Conservation (phyloP, 2,329 filamentous ascomycete species). For the Alternaria panax region DNA sequence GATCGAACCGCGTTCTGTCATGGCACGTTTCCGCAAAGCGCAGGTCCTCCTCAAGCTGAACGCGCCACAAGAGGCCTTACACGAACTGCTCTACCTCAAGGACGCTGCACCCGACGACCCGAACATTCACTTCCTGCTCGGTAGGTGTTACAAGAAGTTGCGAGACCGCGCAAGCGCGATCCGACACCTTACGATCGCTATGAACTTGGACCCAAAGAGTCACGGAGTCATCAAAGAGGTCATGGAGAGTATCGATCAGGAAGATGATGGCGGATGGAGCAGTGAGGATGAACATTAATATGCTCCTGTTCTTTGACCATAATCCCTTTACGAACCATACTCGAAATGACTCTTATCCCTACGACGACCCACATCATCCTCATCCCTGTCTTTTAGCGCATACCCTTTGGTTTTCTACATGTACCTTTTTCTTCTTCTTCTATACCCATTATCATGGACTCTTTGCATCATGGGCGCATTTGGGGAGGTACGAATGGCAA, state of each 20-base stretch:
- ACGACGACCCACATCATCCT: neutral
- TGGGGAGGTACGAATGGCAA: neutral
- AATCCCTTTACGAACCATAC: neutral
- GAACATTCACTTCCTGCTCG: conserved; percentile 93
- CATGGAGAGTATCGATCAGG: conserved; percentile 88
- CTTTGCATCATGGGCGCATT: conserved; percentile 5
- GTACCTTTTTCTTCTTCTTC: neutral
- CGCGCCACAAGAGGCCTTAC: conserved; percentile 73
- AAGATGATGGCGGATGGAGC: conserved; percentile 58
- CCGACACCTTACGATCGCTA: conserved; percentile 89
- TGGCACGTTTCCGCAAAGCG: conserved; percentile 93
- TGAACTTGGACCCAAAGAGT: conserved; percentile 97
- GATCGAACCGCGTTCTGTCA: conserved; percentile 78
- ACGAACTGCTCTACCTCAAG: conserved; percentile 86
- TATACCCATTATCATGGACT: conserved; percentile 7
- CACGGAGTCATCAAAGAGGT: conserved; percentile 95
- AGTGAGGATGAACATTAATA: conserved; percentile 45
- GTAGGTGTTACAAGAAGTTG: conserved; percentile 71
- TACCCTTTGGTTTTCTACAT: neutral
- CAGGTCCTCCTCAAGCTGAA: conserved; percentile 80
- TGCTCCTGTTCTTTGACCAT: neutral
- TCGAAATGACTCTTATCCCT: conserved; percentile 3
- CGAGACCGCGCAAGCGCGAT: conserved; percentile 76
- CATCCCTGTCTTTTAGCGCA: conserved; percentile 6
- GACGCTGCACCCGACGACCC: conserved; percentile 93